Base-by-base conservation (phyloP, 371 early-diverging fungal species). In the Capillidium rhysosporum region DNA sequence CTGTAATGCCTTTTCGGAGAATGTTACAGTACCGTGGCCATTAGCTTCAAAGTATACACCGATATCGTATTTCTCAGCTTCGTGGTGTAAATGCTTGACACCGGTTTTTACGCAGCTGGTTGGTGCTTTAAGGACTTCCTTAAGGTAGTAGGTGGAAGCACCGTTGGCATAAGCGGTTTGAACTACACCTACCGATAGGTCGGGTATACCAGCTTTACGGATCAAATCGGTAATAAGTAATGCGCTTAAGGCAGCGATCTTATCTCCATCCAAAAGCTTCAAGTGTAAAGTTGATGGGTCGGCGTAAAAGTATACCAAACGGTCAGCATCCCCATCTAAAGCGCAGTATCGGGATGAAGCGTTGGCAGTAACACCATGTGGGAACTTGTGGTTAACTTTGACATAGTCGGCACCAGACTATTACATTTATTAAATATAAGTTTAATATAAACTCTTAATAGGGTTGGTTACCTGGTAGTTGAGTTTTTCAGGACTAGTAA, bases 31-130 rank as follows among this genome's bases (percentile, higher is more conserved):
- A 47, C 99, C 99, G 66, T 99, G 99, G 49, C 99, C 99, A 59
- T 99, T 99, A 38, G 98, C 98, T 69, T 99, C 99, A 82, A 98
- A 99, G 75, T 98, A 99, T 40, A 98, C 92, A 61, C 99, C 98
- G 57, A 98, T 82, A 67, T 92, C 95, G 69, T 86, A 98, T 58
- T 87, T 81, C 62, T 86, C 80, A 40, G 98, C 98, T 64, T 91
- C 92, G 65, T 91, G 94, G 60, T 98, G 96, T 65, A 99, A 77
- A 71, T 99, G 92, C 78, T 99, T 99, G 56, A 99, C 98, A 59
- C 99, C 99, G 23, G 99, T 99, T 38, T 85, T 75, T 1, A 91
- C 92, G 63, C 86, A 93, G 12, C 86, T 84, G 14, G 92, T 92
- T 28, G 94, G 95, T 21, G 95, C 85, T 62, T 84, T 73, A 73